A percentile compares a stretch with the other conserved stretches of the same genome.
phyloP scores from a whole-genome alignment of 2,329 filamentous ascomycete species.

The Phaeomoniella chlamydospora region DNA sequence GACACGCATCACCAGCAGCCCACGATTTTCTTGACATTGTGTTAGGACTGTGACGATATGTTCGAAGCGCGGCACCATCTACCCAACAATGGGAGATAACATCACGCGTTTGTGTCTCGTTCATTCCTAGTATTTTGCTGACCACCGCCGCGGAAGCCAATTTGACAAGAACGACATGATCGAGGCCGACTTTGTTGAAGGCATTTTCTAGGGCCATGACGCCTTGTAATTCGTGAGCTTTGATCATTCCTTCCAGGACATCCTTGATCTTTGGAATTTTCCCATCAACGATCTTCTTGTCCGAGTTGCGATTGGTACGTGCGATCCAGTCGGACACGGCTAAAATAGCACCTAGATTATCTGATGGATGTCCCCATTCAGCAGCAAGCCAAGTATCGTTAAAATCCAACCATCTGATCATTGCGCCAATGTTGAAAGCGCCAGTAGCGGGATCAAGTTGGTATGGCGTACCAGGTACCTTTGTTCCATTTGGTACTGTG shows the following conservation, averaged over 20 bases:
- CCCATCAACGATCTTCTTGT: constrained; percentile 54
- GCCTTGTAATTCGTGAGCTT: constrained; percentile 97
- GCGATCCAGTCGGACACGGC: constrained; percentile 96
- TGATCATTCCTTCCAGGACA: constrained; percentile 94
- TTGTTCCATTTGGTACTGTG: constrained; percentile 78
- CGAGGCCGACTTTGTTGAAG: constrained; percentile 95
- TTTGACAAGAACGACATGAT: constrained; percentile 97
- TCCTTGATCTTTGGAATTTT: constrained; percentile 82
- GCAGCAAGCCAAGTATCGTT: constrained; percentile 99
- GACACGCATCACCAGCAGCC: constrained; percentile 96
- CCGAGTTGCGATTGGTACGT: constrained; percentile 69
- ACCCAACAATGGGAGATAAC: constrained; percentile 96
- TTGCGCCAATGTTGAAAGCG: constrained; percentile 97
- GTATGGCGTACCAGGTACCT: constrained; percentile 82
- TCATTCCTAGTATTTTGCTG: constrained; percentile 84
- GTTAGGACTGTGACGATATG: constrained; percentile 94
- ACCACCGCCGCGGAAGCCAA: constrained; percentile 89
- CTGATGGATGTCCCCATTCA: constrained; percentile 97
- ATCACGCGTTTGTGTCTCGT: constrained; percentile 81
- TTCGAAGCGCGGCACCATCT: constrained; percentile 88
- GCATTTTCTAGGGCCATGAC: constrained; percentile 95
- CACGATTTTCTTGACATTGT: constrained; percentile 99
- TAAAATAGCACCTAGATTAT: constrained; percentile 94
- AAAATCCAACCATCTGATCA: constrained; percentile 99
- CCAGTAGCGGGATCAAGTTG: constrained; percentile 90